phyloP scores from a whole-genome alignment of 768 basidiomycete genomes.

The Xerocomellus amylosporus region DNA sequence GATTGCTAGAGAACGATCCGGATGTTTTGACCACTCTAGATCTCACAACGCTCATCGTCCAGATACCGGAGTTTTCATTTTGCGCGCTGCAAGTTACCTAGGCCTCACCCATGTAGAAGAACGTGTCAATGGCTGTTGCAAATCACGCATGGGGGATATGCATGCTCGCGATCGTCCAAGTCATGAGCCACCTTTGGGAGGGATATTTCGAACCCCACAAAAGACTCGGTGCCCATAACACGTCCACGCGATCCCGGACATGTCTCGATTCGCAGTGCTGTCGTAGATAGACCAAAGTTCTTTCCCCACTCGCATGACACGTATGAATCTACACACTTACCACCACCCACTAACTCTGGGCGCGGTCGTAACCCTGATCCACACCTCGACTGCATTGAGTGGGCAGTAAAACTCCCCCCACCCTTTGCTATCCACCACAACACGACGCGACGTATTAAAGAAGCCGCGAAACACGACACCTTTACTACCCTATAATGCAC shows the following conservation, averaged over 20 bases:
- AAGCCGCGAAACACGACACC: slow-evolving; percentile 45
- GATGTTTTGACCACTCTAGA: too few species aligned
- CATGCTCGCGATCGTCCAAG: not conserved
- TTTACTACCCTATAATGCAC: slow-evolving; percentile 30
- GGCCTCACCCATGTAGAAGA: not conserved
- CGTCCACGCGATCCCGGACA: not conserved
- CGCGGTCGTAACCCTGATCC: slow-evolving; percentile 35
- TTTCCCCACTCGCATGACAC: not conserved
- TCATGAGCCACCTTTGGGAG: not conserved
- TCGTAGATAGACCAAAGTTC: not conserved
- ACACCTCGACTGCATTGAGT: slow-evolving; percentile 55
- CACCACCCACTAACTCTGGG: not conserved
- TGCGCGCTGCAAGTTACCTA: not conserved
- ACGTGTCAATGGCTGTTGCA: not conserved
- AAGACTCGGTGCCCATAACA: too few species aligned
- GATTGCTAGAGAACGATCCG: too few species aligned
- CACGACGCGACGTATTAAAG: slow-evolving; percentile 42
- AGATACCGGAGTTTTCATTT: not conserved
- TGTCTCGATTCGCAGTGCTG: not conserved
- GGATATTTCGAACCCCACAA: too few species aligned
- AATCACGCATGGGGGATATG: too few species aligned
- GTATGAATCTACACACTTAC: too few species aligned
- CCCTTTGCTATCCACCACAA: slow-evolving; percentile 51
- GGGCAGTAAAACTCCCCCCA: slow-evolving; percentile 67
- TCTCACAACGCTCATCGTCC: not conserved